Base-by-base conservation (phyloP, 169 alveolate species). In the Plasmodium cynomolgi region DNA sequence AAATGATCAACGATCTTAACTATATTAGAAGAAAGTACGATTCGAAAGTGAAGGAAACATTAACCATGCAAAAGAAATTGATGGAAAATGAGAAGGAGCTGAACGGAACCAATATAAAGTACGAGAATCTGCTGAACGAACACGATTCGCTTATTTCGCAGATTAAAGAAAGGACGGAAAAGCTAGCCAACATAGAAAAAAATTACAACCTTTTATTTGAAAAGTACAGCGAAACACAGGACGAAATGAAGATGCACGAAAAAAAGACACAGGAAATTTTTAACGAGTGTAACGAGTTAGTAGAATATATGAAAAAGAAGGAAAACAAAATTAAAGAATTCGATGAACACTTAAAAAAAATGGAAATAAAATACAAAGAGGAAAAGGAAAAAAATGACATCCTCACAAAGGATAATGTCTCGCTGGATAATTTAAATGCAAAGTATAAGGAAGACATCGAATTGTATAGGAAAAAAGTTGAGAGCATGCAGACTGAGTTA, bases 201-300 rank as follows among this genome's bases (percentile, higher is more conserved):
- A 54, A 62, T 91, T 91, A 91, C 62, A 91, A 91, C 58, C n/a
- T 91, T n/a, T 26, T 91, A 50, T 91, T 91, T 44, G 92, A 41
- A 71, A 91, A 91, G 26, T 91, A 91, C 37, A 91, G 81, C 34
- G 95, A 91, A 91, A 91, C 84, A 72, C 91, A 91, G 77, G 95
- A 91, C 77, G 95, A 91, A 91, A 71, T 91, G 34, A 91, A 91
- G 47, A 91, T 91, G 95, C 95, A 91, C 23, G 95, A 91, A 91
- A 62, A 91, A 33, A 91, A 91, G 58, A 82, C 92, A 2, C 84
- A 91, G 56, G 95, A 91, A 50, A 83, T 91, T 68, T 91, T 91
- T 79, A 91, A 91, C 39, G 95, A 91, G 33, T 91, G 95, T 82
- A 91, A 91, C 74, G 95, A 91, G 50, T 58, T 91, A 34, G 95